These are phyloP conservation scores for Neurospora sp. DNA, from an alignment of 495 filamentous ascomycete genomes.

Conservation along the genomic window DNA sequence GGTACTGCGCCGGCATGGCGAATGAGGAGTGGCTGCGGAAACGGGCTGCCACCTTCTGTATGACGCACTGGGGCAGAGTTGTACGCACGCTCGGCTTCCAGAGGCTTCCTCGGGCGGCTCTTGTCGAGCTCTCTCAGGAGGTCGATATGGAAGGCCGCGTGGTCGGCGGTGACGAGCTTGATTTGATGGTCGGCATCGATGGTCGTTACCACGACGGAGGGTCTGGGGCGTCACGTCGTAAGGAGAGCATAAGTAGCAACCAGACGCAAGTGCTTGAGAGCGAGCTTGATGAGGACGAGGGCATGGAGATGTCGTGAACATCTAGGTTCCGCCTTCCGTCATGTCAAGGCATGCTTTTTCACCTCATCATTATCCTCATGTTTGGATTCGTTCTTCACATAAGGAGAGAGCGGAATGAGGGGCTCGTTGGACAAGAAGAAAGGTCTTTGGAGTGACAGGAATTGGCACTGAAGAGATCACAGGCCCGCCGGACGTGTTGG, in stretches of 20 bases:
- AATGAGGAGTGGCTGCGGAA: conserved; percentile 87
- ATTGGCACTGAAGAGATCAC: not conserved
- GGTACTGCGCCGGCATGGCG: conserved; percentile 84
- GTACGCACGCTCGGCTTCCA: conserved; percentile 83
- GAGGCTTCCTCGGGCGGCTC: conserved; percentile 58
- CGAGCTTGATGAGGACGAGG: conserved; percentile 63
- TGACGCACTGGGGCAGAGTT: conserved; percentile 89
- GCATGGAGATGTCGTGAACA: conserved; percentile 37
- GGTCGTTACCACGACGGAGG: conserved; percentile 44
- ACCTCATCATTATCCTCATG: not conserved
- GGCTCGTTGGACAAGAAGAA: not conserved
- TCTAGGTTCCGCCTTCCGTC: not conserved
- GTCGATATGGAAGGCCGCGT: conserved; percentile 86
- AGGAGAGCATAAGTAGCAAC: conserved; percentile 49
- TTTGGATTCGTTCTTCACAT: not conserved
- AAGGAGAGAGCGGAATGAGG: not conserved
- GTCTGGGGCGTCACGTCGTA: conserved; percentile 38
- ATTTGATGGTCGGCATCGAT: conserved; percentile 57
- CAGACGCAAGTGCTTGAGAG: conserved; percentile 47
- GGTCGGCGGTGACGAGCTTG: conserved; percentile 71
- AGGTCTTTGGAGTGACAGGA: not conserved
- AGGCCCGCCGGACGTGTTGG: not conserved
- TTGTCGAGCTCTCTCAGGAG: conserved; percentile 87
- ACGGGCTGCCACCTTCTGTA: conserved; percentile 76
- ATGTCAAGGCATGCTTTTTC: not conserved